Conservation (phyloP, 768 basidiomycete genomes). For the Sarcomyxa edulis region DNA sequence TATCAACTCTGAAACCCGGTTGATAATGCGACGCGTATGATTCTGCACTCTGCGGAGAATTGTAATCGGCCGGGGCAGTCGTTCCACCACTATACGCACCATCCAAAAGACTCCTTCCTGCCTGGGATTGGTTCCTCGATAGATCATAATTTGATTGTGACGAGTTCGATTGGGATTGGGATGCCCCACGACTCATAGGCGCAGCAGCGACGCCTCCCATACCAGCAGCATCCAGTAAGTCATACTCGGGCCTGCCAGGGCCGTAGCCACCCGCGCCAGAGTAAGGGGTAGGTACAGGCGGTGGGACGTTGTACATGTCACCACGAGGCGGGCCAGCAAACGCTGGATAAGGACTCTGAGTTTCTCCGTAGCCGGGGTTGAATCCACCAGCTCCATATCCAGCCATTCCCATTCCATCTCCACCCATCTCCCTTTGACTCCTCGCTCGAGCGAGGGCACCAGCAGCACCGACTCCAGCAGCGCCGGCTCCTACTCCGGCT, state of each 20-base stretch:
- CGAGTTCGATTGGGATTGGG: slow-evolving; percentile 9
- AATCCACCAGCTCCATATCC: slow-evolving; percentile 14
- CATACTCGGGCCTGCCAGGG: slow-evolving; percentile 10
- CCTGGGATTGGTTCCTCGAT: slow-evolving; percentile 9
- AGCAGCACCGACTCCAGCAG: slow-evolving; percentile 36
- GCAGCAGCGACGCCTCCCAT: slow-evolving; percentile 8
- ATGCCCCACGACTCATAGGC: slow-evolving; percentile 14
- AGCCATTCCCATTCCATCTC: slow-evolving; percentile 20
- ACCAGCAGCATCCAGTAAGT: slow-evolving; percentile 20
- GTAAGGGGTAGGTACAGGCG: slow-evolving; percentile 2
- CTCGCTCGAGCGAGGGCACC: slow-evolving; percentile 28
- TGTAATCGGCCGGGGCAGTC: background rate
- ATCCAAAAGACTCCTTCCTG: background rate
- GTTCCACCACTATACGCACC: slow-evolving; percentile 6
- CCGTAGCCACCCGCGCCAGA: background rate
- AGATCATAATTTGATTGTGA: slow-evolving; percentile 10
- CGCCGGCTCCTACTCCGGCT: slow-evolving; percentile 22
- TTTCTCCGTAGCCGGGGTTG: slow-evolving; percentile 9
- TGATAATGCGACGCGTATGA: slow-evolving; percentile 8
- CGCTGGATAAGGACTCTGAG: slow-evolving; percentile 8
- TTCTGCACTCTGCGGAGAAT: background rate
- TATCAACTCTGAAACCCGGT: no score
- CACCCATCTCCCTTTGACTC: slow-evolving; percentile 23
- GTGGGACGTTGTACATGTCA: slow-evolving; percentile 4
- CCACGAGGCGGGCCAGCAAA: slow-evolving; percentile 10